Evolutionary conservation across 176 grass and related monocot genomes (phyloP).

Genomic region (Olyra latifolia): DNA sequence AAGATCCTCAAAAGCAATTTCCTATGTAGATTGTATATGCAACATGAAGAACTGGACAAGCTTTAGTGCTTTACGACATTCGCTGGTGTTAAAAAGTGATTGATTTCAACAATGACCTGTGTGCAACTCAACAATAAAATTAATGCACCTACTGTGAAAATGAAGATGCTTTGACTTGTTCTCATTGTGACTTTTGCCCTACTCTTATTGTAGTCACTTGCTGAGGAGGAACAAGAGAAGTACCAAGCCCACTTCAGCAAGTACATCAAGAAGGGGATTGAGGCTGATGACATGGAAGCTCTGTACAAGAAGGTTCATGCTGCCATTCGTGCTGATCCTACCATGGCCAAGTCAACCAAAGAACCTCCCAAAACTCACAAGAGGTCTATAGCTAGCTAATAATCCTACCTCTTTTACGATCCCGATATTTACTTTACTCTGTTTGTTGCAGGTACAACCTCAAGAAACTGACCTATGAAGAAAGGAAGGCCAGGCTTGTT

Average conservation of each 20-base stretch:
- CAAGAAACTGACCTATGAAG: slow-evolving; percentile 79
- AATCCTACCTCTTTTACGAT: neutral
- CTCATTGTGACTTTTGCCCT: neutral
- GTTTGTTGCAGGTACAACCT: slow-evolving; percentile 54
- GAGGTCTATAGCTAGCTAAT: slow-evolving; percentile 23
- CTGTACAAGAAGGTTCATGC: slow-evolving; percentile 92
- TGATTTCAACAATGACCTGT: no score
- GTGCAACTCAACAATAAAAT: no score
- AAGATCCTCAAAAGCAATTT: no score
- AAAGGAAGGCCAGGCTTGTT: slow-evolving; percentile 70
- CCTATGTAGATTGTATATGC: no score
- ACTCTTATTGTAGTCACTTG: slow-evolving; percentile 35
- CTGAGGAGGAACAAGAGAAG: slow-evolving; percentile 81
- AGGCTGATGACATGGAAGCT: slow-evolving; percentile 61
- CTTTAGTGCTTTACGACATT: no score
- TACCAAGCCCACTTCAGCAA: slow-evolving; percentile 72
- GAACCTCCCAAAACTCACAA: slow-evolving; percentile 57
- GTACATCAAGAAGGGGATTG: slow-evolving; percentile 63
- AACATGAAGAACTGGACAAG: neutral
- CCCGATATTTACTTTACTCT: neutral
- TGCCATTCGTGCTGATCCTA: slow-evolving; percentile 64
- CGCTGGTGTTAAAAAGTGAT: neutral
- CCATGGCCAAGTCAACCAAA: slow-evolving; percentile 45
- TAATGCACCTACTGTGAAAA: neutral
- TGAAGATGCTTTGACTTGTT: neutral